Base-by-base conservation (phyloP, 2,329 filamentous ascomycete species). In the Cryoendolithus antarcticus region DNA sequence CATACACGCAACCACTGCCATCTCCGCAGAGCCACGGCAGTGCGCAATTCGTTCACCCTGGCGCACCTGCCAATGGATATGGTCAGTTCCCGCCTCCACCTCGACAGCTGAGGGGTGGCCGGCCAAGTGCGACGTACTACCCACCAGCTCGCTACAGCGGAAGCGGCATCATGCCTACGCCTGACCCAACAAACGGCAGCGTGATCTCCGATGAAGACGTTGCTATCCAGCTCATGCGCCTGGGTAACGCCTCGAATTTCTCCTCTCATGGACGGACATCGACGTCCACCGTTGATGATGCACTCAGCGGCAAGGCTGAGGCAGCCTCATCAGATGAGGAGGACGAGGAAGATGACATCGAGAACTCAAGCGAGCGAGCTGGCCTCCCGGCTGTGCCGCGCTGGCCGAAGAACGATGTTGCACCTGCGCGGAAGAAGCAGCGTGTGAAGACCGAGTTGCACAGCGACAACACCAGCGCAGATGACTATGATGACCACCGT, bases 151-250 rank as follows among this genome's bases (percentile, higher is more conserved):
- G 65, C 42, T 58, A 62, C 34, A 64, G 62, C 35, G 57, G 52
- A 29, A 60, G 69, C 46, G 77, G 79, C 39, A 75, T 93, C 50
- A 69, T 95, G 47, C 88, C 88, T 12, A 98, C 91, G 2, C 91
- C 91, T 19, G 91, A 96, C 53, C 89, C 89, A n/a, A 98, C 91
- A 9, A 83, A 96, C 51, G 85, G 85, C 39, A 96, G 89, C 63
- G 93, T 86, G 61, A 89, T 98, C 61, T 96, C 89, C 9, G 91
- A 98, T 58, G 91, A 98, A 62, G 91, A 98, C 62, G 91, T 96
- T 45, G 91, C 91, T 41, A 80, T 95, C 57, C 91, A 96, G 64
- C 71, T 98, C 54, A 96, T 98, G 80, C 82, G 89, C 51, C 74
- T 98, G 39, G 88, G 91, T 34, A 88, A 95, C 58, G 85, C 88